phyloP scores from a whole-genome alignment of 805 yeast species.

The Cyberlindnera americana region DNA sequence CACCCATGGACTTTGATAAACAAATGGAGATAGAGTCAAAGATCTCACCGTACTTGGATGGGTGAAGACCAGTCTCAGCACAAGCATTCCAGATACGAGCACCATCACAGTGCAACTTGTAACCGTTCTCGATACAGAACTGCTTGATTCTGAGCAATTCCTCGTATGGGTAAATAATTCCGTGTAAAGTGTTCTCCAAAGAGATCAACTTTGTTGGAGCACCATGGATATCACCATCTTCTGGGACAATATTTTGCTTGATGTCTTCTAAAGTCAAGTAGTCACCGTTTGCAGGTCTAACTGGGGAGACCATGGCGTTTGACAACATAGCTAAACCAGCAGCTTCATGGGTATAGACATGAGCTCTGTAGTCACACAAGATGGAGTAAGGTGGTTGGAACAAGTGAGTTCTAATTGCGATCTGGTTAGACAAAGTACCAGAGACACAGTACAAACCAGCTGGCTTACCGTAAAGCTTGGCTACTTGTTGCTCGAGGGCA shows the following conservation, averaged over 20 bases:
- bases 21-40: constrained; percentile 89
- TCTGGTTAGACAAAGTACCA: constrained; percentile 89
- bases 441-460: constrained; percentile 84
- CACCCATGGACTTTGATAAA: constrained; percentile 86
- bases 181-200: constrained; percentile 86
- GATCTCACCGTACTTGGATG: constrained; percentile 65
- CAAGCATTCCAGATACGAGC: constrained; percentile 92
- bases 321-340: constrained; percentile 88
- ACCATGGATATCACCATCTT: constrained; percentile 79
- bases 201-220: constrained; percentile 87
- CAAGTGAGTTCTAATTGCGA: constrained; percentile 73
- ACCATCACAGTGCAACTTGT: constrained; percentile 83
- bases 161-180: constrained; percentile 74
- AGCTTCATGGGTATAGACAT: constrained; percentile 80
- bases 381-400: constrained; percentile 81
- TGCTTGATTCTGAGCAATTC: constrained; percentile 68
- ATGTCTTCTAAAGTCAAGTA: constrained; percentile 82
- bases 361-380: constrained; percentile 82
- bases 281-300: constrained; percentile 69
- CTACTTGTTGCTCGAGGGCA: constrained; percentile 60
- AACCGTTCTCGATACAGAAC: constrained; percentile 59
- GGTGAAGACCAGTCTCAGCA: constrained; percentile 50
- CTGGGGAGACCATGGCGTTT: constrained; percentile 89
- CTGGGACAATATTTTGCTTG: constrained; percentile 53
- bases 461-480: constrained; percentile 70